Evolutionary conservation across 805 yeast species (phyloP), one percentile per base, ranked within the genome.

Genomic region (Kluyveromyces siamensis): DNA sequence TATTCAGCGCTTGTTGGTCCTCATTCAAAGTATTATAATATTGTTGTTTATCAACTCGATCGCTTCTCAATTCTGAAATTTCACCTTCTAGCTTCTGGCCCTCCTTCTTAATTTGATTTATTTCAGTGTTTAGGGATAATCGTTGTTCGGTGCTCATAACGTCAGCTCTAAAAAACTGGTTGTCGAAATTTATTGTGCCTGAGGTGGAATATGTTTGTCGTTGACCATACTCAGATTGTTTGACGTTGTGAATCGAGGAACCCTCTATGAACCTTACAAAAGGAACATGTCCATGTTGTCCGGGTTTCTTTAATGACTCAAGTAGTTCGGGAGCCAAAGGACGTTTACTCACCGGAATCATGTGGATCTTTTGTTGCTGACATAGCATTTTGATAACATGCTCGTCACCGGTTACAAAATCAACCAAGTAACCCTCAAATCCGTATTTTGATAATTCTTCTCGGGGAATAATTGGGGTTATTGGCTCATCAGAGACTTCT

Each of bases 371-470:
- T 10, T 72, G 61, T 11, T 69, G 65, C 52, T 77, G 81, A 53
- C 84, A 80, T 33, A 90, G 71, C 88, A 85, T 87, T 47, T 74
- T 72, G 45, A 87, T 60, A 1, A 91, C 95, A 9, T 76, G 75
- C 6, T 64, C 59, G 1, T 96, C 96, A 0, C 96, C 98, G 2
- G 67, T 65, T 2, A 91, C 58, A 52, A 79, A 79, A 56, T 93
- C 96, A 2, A 76, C 65, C 25, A 89, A 55, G 58, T 79, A 87
- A 1, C 96, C 93, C 48, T 86, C 96, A 63, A 93, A 89, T 0
- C 96, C 96, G 19, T 70, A 63, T 0, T 49, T 36, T 27, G 53
- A 57, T 2, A 88, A 55, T 44, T 72, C 60, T 8, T 69, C 70
- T 2, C 49, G 51, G 47, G 71, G 47, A 25, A 61, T 50, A 27